These are phyloP conservation scores for Iris macrosiphon DNA, from an alignment of 106 monocot species.

Conservation along the genomic window DNA sequence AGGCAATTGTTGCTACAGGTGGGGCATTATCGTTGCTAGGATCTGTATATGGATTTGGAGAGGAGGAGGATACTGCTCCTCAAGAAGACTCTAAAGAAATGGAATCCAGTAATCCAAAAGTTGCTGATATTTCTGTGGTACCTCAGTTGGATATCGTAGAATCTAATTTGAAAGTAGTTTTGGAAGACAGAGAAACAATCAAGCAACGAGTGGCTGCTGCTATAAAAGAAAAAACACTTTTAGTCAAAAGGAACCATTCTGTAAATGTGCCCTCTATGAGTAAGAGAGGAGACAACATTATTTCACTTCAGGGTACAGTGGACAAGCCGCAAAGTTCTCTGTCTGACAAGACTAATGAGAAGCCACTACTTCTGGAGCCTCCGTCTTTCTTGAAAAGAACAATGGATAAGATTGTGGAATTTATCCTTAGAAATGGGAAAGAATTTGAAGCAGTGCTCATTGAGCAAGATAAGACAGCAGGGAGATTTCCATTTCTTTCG, in stretches of 20 bases:
- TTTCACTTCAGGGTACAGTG: not conserved
- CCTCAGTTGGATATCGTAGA: not conserved
- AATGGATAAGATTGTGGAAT: constrained; percentile 68
- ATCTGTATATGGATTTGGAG: constrained; percentile 58
- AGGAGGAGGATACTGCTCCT: constrained; percentile 39
- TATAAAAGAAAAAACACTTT: constrained; percentile 24
- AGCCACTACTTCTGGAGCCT: constrained; percentile 45
- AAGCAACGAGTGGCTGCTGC: too few relatives aligned
- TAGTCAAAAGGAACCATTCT: constrained; percentile 18
- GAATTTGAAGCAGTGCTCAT: constrained; percentile 84
- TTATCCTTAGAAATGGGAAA: constrained; percentile 81
- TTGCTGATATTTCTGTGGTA: not conserved
- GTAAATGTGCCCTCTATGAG: constrained; percentile 3
- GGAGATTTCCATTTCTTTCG: constrained; percentile 93
- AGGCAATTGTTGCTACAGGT: constrained; percentile 12
- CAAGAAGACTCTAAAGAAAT: constrained; percentile 8
- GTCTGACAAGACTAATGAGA: constrained; percentile 2
- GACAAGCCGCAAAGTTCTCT: not conserved
- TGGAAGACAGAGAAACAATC: constrained; percentile 7
- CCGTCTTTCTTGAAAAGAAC: constrained; percentile 34
- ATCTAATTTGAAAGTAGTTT: not conserved
- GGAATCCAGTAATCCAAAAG: not conserved
- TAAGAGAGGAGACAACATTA: constrained; percentile 14
- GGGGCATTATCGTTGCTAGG: constrained; percentile 76
- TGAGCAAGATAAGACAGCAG: constrained; percentile 63